phyloP scores from a whole-genome alignment of 176 grass and related monocot species.

The Alloteropsis semialata region DNA sequence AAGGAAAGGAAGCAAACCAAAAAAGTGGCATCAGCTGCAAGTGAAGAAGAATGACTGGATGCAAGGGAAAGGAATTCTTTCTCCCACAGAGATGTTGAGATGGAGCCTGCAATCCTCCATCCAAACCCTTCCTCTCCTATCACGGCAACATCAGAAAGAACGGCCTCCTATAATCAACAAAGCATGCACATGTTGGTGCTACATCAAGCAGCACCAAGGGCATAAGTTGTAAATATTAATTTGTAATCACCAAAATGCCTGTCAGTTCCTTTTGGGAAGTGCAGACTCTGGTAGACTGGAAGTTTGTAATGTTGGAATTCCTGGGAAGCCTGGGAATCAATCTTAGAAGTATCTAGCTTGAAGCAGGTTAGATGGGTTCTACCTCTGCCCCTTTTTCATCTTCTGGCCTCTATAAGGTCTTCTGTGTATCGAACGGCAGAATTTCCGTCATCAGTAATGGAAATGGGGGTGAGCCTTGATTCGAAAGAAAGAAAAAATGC shows the following conservation, averaged over 20 bases:
- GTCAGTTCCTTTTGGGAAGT: too few species aligned
- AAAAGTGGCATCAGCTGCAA: conserved; percentile 1
- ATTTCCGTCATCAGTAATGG: too few species aligned
- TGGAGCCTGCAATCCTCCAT: conserved; percentile 5
- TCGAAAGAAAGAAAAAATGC: too few species aligned
- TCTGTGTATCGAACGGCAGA: too few species aligned
- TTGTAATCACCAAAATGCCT: neutral
- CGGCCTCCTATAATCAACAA: neutral
- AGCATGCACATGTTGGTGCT: neutral
- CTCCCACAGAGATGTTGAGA: conserved; percentile 11
- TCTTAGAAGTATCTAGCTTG: too few species aligned
- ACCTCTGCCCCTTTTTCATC: too few species aligned
- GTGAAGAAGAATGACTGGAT: neutral
- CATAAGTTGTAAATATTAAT: neutral
- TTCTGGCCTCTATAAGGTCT: too few species aligned
- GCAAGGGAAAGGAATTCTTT: conserved; percentile 2
- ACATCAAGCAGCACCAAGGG: conserved; percentile 9
- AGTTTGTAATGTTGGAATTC: too few species aligned
- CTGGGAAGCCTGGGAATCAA: too few species aligned
- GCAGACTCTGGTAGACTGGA: too few species aligned
- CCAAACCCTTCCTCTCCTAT: neutral
- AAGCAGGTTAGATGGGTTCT: too few species aligned
- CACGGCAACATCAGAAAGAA: conserved; percentile 1
- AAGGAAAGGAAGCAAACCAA: neutral
- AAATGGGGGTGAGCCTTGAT: too few species aligned